Percentiles rank a stretch among this genome's conserved stretches.
Evolutionary conservation across 148 eudicot genomes (phyloP).

Genomic region (Chenopodium suecicum): DNA sequence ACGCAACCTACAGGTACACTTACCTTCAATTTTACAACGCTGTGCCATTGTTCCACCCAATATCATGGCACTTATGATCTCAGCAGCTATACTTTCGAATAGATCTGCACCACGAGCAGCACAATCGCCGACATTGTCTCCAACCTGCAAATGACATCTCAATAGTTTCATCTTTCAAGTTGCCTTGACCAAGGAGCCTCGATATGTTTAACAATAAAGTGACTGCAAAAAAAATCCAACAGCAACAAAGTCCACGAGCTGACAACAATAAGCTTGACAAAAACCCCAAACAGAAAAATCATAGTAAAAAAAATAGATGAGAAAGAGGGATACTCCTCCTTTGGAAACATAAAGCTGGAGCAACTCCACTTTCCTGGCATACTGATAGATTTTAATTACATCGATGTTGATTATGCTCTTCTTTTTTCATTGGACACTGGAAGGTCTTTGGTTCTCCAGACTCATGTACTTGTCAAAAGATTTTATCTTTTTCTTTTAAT

Average conservation of each 20-base stretch:
- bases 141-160: conserved; percentile 59
- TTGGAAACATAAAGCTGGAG: neutral
- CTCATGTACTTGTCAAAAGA: neutral
- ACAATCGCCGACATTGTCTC: conserved; percentile 99
- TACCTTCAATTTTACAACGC: conserved; percentile 95
- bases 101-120: conserved; percentile 99
- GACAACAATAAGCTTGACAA: neutral
- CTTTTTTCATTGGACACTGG: neutral
- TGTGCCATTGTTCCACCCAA: conserved; percentile 98
- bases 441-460: neutral
- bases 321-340: neutral
- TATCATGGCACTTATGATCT: conserved; percentile 98
- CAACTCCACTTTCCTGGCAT: neutral
- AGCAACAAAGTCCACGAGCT: neutral
- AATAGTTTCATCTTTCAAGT: neutral
- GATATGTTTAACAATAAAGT: neutral
- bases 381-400: neutral
- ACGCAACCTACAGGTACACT: conserved; percentile 5
- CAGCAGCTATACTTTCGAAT: conserved; percentile 99
- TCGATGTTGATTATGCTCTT: neutral
- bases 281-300: neutral
- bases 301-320: neutral
- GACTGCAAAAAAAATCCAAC: neutral
- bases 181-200: neutral
- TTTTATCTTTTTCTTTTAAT: neutral